Evolutionary conservation across 257 asterid species (phyloP), one percentile per base, ranked within the genome.

Genomic region (Solanum ossicruentum): DNA sequence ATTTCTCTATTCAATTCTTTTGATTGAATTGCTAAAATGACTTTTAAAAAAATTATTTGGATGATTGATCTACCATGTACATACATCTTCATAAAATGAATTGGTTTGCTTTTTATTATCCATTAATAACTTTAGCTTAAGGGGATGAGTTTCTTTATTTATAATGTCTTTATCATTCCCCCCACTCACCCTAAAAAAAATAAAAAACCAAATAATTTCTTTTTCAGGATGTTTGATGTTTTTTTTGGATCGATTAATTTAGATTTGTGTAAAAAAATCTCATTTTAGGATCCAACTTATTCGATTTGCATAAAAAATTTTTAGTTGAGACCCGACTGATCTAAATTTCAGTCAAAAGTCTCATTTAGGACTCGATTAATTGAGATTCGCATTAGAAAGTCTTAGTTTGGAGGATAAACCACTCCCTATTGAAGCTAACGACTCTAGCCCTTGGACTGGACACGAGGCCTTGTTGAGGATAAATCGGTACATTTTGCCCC

Each of bases 1-100:
- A 51, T 51, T 15, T 77, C 9, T 1, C 12, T 16, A 77, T 51
- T 77, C 23, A 52, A 26, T 26, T 9, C 1, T 39, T 77, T 52
- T 52, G 15, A 77, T 77, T 77, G 23, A 78, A 0, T 52, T 78
- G 23, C 83, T 78, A 78, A 52, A 78, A 26, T 78, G 65, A 41
- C 26, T 78, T 26, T 52, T 26, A 23, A 1, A 16, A 0, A 52
- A 43, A 52, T 52, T 78, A 78, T 52, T 78, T 51, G 28, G 47
- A 26, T 52, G 83, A 78, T 70, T 52, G 2, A 26, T 52, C 65
- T 5, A 52, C 3, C 3, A 78, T 52, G 13, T 52, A 78, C 11
- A 26, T 52, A 3, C 7, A 5, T 78, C 0, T 52, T 26, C 16
- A 26, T 52, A 28, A n/a, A n/a, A 26, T 78, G 65, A 78, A 26